phyloP scores from a whole-genome alignment of 2,329 filamentous ascomycete genomes.

The Drechmeria coniospora region DNA sequence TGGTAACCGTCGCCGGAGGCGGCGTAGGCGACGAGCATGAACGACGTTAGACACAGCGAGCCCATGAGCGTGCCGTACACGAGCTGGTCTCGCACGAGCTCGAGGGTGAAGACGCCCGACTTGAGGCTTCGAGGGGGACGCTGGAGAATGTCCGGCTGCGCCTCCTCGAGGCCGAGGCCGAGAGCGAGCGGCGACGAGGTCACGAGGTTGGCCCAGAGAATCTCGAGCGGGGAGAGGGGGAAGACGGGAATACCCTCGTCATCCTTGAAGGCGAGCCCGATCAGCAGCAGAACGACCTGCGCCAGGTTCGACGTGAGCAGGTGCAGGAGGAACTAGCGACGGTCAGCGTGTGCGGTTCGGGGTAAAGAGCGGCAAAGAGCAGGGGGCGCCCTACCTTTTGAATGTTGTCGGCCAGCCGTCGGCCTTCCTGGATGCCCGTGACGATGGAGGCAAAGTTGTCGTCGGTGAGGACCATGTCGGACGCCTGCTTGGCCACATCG shows the following conservation, averaged over 20 bases:
- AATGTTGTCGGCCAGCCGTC: slow-evolving; percentile 57
- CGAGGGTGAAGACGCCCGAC: slow-evolving; percentile 45
- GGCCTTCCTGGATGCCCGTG: slow-evolving; percentile 55
- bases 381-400: slow-evolving; percentile 39
- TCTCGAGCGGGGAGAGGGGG: slow-evolving; percentile 56
- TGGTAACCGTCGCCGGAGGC: slow-evolving; percentile 27
- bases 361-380: neutral
- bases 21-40: slow-evolving; percentile 43
- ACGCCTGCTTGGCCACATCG: slow-evolving; percentile 65
- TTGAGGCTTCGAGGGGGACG: slow-evolving; percentile 48
- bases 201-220: slow-evolving; percentile 63
- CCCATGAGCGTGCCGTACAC: slow-evolving; percentile 51
- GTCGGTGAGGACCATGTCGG: slow-evolving; percentile 77
- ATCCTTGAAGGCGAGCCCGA: slow-evolving; percentile 57
- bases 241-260: slow-evolving; percentile 43
- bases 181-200: slow-evolving; percentile 58
- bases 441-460: slow-evolving; percentile 77
- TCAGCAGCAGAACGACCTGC: slow-evolving; percentile 52
- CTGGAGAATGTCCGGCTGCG: slow-evolving; percentile 49
- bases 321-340: slow-evolving; percentile 40
- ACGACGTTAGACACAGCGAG: slow-evolving; percentile 42
- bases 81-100: slow-evolving; percentile 52
- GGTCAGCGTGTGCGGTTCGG: too few relatives aligned
- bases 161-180: slow-evolving; percentile 55
- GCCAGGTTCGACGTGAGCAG: slow-evolving; percentile 55